Evolutionary conservation across 345 rosid genomes (phyloP), one percentile per base, ranked within the genome.

Genomic region (Camelina laxa): DNA sequence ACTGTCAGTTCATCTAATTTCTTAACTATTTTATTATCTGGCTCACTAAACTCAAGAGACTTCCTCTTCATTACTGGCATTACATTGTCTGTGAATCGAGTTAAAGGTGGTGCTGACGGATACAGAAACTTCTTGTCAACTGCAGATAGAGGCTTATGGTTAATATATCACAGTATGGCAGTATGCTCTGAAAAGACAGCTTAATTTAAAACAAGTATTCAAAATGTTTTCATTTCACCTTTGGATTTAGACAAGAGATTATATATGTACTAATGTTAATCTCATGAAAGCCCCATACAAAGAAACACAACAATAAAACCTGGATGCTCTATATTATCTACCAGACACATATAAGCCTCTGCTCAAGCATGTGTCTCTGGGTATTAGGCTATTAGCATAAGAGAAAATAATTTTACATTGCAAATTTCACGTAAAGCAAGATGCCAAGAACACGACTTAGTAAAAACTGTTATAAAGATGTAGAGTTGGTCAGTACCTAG

Each of bases 101-200:
- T 91, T 80, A 95, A 79, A 80, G 99, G 97, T 78, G 99, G 96
- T 84, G 89, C 80, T 47, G 89, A 60, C 44, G 97, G 97, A 76
- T 85, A 87, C 44, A 95, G 82, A 82, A 84, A 79, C 58, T 74
- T 83, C 84, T 87, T 89, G 79, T 90, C 93, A 79, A 92, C 99
- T 92, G 97, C 81, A 83, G 70, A 39, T 70, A 76, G 24, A 74
- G 30, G 65, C 57, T 67, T 39, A 76, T 31, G 64, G 79, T 61
- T 45, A 78, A 60, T 45, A 69, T 27, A 70, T 64, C 42, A 56
- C 42, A 56, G 36, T 33, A 33, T 33, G 36, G 36, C 60, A 58
- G 60, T 64, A 70, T 64, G 72, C 60, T 47, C 45, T 14, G 19
- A 53, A 65, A 61, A 49, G 16, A 27, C 6, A 33, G 15, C 38